These are phyloP conservation scores for Secale cereale DNA, from an alignment of 176 grass and related monocot species.

Conservation along the genomic window DNA sequence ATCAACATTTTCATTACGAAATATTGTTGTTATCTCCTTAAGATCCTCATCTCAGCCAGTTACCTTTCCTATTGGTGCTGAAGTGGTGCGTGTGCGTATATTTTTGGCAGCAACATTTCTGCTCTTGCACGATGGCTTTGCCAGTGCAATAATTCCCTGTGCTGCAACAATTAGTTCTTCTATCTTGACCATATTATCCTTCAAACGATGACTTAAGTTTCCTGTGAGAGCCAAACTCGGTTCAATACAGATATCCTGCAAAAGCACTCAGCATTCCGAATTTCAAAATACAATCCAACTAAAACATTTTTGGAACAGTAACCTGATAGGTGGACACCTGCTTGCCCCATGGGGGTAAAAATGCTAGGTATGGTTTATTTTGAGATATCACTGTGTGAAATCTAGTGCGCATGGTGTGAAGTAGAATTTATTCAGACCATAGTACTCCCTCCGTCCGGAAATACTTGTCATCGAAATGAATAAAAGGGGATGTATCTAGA, in stretches of 20 bases:
- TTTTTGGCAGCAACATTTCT: neutral
- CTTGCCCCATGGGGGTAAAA: neutral
- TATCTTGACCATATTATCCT: neutral
- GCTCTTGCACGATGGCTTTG: neutral
- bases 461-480: too few relatives aligned
- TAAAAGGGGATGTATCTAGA: too few relatives aligned
- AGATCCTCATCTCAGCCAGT: conserved; percentile 12
- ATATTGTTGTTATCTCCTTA: neutral
- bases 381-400: neutral
- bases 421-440: too few relatives aligned
- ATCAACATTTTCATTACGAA: neutral
- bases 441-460: too few relatives aligned
- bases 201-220: neutral
- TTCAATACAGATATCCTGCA: neutral
- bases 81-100: neutral
- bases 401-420: too few relatives aligned
- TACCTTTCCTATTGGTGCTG: neutral
- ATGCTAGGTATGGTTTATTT: neutral
- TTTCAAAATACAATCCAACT: neutral
- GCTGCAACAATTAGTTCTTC: neutral
- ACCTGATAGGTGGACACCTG: neutral
- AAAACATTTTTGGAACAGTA: neutral
- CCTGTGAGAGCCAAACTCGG: neutral
- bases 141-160: neutral
- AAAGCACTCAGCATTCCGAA: neutral